Evolutionary conservation across 768 basidiomycete genomes (phyloP).

Genomic region (Fistulinella prunicolor): DNA sequence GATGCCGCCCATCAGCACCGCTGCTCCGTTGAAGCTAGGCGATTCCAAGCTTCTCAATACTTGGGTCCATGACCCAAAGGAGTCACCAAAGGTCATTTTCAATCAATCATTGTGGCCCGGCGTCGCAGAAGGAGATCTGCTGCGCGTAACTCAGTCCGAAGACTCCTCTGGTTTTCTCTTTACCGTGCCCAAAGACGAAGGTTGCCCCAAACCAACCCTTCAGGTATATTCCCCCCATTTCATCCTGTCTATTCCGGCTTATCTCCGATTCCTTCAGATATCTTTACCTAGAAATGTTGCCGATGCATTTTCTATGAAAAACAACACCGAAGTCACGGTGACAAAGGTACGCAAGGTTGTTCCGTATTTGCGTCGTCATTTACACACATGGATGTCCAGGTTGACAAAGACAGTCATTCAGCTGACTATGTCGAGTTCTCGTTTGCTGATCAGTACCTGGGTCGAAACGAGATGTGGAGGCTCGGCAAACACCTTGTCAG

Average conservation of each 20-base stretch:
- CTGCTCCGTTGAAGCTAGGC: conserved; percentile 52
- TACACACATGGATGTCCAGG: conserved; percentile 40
- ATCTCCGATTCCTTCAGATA: conserved; percentile 43
- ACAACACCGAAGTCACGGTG: conserved; percentile 66
- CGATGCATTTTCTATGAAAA: conserved; percentile 66
- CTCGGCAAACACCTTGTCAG: conserved; percentile 78
- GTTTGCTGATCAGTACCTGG: conserved; percentile 94
- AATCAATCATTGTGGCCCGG: conserved; percentile 80
- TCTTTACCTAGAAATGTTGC: conserved; percentile 73
- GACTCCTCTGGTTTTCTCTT: conserved; percentile 55
- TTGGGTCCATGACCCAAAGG: conserved; percentile 74
- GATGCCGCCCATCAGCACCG: conserved; percentile 31
- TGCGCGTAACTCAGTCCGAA: conserved; percentile 52
- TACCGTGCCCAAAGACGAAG: conserved; percentile 63
- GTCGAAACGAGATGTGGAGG: conserved; percentile 96
- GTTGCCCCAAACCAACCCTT: conserved; percentile 55
- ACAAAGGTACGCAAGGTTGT: conserved; percentile 51
- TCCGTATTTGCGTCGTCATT: conserved; percentile 1
- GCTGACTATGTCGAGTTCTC: conserved; percentile 86
- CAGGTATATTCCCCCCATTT: conserved; percentile 43
- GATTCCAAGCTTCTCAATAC: conserved; percentile 61
- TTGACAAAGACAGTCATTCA: conserved; percentile 57
- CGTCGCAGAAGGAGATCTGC: conserved; percentile 70
- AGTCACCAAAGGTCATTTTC: conserved; percentile 56
- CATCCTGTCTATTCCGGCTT: background rate